Base-by-base conservation (phyloP, 1,139 yeast genomes). In the Hemisphaericaspora xylofermentans region DNA sequence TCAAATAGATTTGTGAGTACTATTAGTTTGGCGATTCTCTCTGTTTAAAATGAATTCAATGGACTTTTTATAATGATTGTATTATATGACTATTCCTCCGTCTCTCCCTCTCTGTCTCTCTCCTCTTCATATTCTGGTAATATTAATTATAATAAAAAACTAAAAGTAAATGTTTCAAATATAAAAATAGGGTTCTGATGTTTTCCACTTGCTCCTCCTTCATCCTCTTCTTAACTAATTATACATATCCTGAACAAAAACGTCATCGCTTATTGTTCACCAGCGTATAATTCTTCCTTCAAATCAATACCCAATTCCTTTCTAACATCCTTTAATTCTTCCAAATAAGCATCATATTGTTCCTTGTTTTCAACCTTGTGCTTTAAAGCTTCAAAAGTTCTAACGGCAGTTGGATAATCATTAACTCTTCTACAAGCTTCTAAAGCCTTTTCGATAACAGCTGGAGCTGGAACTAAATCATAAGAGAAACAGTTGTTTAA, bases 341-440 rank as follows among this genome's bases (percentile, higher is more conserved):
- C 96, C 59, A 93, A 82, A 77, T 93, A 93, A 54, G 96, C 97
- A 58, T 84, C 80, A 78, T 93, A 93, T 74, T 91, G 98, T 57
- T 84, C 84, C 64, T 80, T 83, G 74, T 84, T 88, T 70, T 91
- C 97, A 51, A 93, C 98, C 78, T 93, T 93, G 81, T 82, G 88
- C 70, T 86, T 88, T 67, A 93, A 81, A 53, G 88, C 86, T 75
- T 93, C 98, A 59, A 93, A 93, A 48, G 95, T 96, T 74, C 98
- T 87, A 56, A 91, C 94, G 45, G 98, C 98, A 49, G 98, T 91
- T 49, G 98, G 97, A 74, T 88, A 88, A 74, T 93, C 98, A 70
- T 94, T 89, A 54, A 93, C 98, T 74, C 98, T 88, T 82, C 98
- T 89, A 61, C 98, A 93, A 41, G 98, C 98, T 73, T 87, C 84